Evolutionary conservation across 2,329 filamentous ascomycete genomes (phyloP), one percentile per base, ranked within the genome.

Genomic region (Diaporthe sp.): DNA sequence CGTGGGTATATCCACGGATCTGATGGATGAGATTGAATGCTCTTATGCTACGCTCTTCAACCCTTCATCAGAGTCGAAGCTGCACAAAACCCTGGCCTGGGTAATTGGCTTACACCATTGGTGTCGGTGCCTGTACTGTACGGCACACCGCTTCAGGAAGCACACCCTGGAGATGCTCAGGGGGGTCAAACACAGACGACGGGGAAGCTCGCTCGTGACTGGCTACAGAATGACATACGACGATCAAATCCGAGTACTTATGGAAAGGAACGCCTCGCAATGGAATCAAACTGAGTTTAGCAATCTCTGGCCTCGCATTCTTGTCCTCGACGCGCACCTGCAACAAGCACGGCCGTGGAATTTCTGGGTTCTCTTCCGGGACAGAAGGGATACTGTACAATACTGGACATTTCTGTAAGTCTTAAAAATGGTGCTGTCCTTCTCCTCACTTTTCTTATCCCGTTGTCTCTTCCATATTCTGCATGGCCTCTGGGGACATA

Each of bases 381-480:
- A 65, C 42, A 65, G 10, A 2, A 65, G 42, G 10, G 42, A 65
- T 1, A 65, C 61, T 0, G 42, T 65, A 22, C 42, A 65, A 17
- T 49, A 65, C 8, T 49, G 61, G 61, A 49, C 42, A 9, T 65
- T 65, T 46, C 28, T 65, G 61, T 65, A 17, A 49, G 61, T 49
- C 25, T 9, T 22, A 2, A n/a, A 6, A n/a, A 2, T 37, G 1
- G 17, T 58, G 10, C 31, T 12, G 0, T 34, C 19, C 31, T 37
- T n/a, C 1, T 7, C 13, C 31, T 55, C 4, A 0, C 31, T 59
- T 37, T 39, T 59, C 1, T 15, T 25, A 3, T 42, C 3, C 1
- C 0, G 0, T 31, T 22, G 7, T 25, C 10, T 34, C 34, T 17
- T 10, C 19, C 13, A 13, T 19, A 9, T 2, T 13, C 22, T 8